A percentile compares a stretch with the other conserved stretches of the same genome.
Evolutionary conservation across 306 rosid species (phyloP).

Genomic region (Cajanus cajan): DNA sequence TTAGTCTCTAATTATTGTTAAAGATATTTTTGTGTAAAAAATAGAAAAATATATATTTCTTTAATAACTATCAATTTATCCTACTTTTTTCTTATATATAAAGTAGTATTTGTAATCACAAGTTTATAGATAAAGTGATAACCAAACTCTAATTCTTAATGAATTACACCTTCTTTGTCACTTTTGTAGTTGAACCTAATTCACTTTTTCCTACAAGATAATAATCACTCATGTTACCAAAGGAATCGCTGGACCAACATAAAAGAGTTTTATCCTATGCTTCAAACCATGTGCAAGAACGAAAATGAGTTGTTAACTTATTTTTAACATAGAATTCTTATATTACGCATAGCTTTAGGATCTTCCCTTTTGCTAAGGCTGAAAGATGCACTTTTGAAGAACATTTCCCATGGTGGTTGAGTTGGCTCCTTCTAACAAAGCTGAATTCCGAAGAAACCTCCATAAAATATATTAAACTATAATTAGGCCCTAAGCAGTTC

Average conservation of each 20-base stretch:
- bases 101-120: no score
- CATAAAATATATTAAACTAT: not conserved
- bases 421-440: constrained; percentile 23
- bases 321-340: not conserved
- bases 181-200: no score
- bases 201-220: not conserved
- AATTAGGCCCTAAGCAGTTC: not conserved
- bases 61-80: constrained; percentile 11
- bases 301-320: constrained; percentile 8
- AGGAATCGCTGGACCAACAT: constrained; percentile 22
- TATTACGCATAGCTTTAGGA: constrained; percentile 24
- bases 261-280: constrained; percentile 28
- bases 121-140: no score
- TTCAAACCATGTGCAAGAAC: constrained; percentile 43
- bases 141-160: no score
- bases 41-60: not conserved
- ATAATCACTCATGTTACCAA: constrained; percentile 25
- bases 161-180: no score
- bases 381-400: constrained; percentile 41
- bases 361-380: constrained; percentile 54
- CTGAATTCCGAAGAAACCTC: constrained; percentile 37
- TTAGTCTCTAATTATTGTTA: no score
- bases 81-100: no score
- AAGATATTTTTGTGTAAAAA: no score
- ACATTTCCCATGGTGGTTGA: constrained; percentile 40